Conservation (phyloP, 2,329 filamentous ascomycete genomes). For the Claviceps maximensis region DNA sequence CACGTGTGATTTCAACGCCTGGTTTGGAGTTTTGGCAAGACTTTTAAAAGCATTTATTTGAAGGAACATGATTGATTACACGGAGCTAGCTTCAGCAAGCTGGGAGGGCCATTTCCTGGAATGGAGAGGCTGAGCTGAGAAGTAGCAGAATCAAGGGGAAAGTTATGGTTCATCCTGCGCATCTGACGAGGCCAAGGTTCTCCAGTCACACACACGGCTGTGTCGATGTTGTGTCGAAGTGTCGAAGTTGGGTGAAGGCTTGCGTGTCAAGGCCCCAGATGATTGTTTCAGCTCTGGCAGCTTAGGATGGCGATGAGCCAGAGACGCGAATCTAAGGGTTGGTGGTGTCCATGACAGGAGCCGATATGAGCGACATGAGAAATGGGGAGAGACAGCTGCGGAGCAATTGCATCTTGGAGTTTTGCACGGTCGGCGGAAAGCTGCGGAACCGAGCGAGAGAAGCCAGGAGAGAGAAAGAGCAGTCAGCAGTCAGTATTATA, state of each 20-base stretch:
- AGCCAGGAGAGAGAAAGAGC: background rate
- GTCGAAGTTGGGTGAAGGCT: background rate
- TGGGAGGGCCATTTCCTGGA: background rate
- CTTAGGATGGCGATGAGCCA: background rate
- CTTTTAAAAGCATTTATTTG: slow-evolving; percentile 3
- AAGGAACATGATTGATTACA: background rate
- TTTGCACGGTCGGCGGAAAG: background rate
- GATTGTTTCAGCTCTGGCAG: background rate
- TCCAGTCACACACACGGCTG: background rate
- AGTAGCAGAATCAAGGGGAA: background rate
- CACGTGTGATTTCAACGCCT: background rate
- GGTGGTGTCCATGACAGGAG: background rate
- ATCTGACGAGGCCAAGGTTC: too few relatives aligned
- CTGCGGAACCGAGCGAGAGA: background rate
- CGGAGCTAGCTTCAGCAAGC: background rate
- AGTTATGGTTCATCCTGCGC: background rate
- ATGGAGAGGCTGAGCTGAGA: background rate
- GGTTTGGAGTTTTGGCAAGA: background rate
- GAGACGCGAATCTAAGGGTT: too few relatives aligned
- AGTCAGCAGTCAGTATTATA: too few relatives aligned
- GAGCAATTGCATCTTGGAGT: background rate
- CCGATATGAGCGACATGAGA: background rate
- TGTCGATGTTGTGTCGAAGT: background rate
- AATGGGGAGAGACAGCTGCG: background rate
- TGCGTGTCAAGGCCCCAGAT: too few relatives aligned